phyloP scores from a whole-genome alignment of 2,329 filamentous ascomycete genomes.

The Aschersonia sp. region DNA sequence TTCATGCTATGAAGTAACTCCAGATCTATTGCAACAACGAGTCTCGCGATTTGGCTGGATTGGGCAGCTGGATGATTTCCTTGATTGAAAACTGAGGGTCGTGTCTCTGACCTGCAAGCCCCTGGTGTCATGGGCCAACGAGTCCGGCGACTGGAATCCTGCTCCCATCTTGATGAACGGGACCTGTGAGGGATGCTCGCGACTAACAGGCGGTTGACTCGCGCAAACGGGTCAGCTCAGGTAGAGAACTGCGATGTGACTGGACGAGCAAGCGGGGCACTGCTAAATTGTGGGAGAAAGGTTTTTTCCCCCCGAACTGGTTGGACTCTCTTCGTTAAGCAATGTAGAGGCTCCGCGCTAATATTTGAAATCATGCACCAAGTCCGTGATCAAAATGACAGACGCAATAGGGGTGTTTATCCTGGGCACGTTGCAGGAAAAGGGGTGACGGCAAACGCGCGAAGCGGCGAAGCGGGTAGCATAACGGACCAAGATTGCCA shows the following conservation, averaged over 20 bases:
- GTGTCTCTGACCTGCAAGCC: too few species aligned
- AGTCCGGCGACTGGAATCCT: too few species aligned
- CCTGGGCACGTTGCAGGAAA: too few species aligned
- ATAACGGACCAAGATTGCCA: too few species aligned
- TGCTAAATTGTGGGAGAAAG: neutral
- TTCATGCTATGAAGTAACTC: neutral
- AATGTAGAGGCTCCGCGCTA: neutral
- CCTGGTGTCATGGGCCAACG: too few species aligned
- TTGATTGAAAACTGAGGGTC: neutral
- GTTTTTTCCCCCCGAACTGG: neutral
- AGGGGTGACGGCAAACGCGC: too few species aligned
- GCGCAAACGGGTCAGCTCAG: neutral
- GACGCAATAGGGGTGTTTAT: too few species aligned
- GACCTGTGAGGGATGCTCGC: neutral
- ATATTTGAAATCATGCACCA: too few species aligned
- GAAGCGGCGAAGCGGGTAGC: too few species aligned
- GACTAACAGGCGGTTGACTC: neutral
- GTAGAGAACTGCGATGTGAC: neutral
- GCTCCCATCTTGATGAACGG: too few species aligned
- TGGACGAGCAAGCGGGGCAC: neutral
- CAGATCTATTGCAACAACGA: neutral
- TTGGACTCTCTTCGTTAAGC: neutral
- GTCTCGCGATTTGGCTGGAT: neutral
- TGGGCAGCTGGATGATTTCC: neutral
- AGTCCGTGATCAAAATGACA: too few species aligned